A percentile compares a stretch with the other conserved stretches of the same genome.
Evolutionary conservation across 116 monocot species (phyloP).

Genomic region (Papilionanthe hybrid): DNA sequence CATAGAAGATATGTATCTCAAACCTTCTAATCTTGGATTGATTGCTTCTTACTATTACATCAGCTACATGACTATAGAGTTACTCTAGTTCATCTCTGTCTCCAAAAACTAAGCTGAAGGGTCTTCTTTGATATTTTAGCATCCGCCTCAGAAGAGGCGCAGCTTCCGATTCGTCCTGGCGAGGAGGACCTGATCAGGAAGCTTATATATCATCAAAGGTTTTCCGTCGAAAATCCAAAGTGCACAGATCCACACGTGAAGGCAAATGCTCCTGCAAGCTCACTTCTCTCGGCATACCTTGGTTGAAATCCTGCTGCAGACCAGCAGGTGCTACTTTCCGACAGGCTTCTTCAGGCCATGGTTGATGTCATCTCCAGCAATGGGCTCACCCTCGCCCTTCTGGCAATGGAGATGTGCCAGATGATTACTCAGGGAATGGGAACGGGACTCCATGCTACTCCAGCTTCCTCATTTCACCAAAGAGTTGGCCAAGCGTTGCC

Average conservation of each 20-base stretch:
- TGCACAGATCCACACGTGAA: conserved; percentile 86
- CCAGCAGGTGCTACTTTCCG: conserved; percentile 83
- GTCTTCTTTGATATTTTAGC: conserved; percentile 80
- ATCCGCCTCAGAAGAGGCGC: conserved; percentile 87
- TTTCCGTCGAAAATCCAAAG: conserved; percentile 80
- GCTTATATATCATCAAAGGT: conserved; percentile 83
- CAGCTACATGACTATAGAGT: conserved; percentile 83
- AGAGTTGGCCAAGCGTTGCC: conserved; percentile 84
- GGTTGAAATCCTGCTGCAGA: conserved; percentile 83
- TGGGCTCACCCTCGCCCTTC: conserved; percentile 70
- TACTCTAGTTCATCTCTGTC: conserved; percentile 75
- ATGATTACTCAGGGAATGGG: conserved; percentile 93
- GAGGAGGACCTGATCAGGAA: conserved; percentile 87
- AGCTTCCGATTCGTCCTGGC: conserved; percentile 82
- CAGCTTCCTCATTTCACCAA: conserved; percentile 91
- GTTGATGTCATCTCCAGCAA: conserved; percentile 98
- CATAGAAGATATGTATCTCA: conserved; percentile 92
- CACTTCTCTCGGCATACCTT: conserved; percentile 81
- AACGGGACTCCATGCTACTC: conserved; percentile 63
- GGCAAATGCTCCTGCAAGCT: conserved; percentile 91
- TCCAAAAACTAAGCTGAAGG: conserved; percentile 81
- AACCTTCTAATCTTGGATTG: conserved; percentile 74
- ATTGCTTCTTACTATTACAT: conserved; percentile 98
- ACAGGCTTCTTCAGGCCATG: conserved; percentile 85
- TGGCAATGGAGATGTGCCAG: conserved; percentile 87